phyloP scores from a whole-genome alignment of 345 rosid genomes.

The Eucalyptus lansdowneana region DNA sequence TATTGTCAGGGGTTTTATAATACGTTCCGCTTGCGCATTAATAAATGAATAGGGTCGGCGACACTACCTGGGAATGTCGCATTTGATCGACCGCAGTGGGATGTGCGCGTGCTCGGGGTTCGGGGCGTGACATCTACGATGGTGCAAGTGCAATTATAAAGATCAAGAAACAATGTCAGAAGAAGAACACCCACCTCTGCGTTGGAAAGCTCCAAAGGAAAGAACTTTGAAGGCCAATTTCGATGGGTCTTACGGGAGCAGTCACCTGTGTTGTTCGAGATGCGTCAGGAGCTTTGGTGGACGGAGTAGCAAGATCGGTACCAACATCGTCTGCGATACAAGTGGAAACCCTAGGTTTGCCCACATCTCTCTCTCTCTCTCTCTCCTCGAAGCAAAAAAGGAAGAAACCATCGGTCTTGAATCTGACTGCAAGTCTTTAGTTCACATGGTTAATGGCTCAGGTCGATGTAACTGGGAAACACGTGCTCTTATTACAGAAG shows the following conservation, averaged over 20 bases:
- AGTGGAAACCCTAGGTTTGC: not conserved
- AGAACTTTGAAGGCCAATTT: not conserved
- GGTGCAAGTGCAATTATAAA: not conserved
- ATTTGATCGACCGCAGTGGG: no score
- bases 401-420: not conserved
- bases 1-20: no score
- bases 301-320: not conserved
- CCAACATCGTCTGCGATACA: accelerated
- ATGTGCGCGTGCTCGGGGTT: no score
- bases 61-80: no score
- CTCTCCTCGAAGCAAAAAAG: not conserved
- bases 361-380: not conserved
- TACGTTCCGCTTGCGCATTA: no score
- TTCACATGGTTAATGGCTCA: not conserved
- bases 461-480: accelerated
- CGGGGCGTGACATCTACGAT: no score
- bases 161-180: not conserved
- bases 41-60: no score
- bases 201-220: not conserved
- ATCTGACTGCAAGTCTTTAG: not conserved
- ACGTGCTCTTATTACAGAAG: no score
- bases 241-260: not conserved
- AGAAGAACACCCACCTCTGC: not conserved
- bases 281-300: not conserved
- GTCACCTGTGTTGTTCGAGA: not conserved